Conservation (phyloP, 345 rosid species). For the Turnera subulata region DNA sequence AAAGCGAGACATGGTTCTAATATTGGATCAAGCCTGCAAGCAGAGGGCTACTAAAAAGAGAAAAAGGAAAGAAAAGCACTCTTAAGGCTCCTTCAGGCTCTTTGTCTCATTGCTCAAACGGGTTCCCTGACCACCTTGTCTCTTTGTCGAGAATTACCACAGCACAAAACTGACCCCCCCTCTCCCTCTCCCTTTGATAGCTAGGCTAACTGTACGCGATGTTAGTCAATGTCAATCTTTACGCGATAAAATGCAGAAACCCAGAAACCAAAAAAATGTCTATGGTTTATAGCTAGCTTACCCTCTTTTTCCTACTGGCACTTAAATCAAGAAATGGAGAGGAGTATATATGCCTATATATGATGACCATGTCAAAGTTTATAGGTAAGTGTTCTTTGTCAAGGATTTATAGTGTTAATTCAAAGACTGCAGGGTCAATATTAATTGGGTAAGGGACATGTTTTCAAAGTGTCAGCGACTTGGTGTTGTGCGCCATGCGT, state of each 20-base stretch:
- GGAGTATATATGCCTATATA: no score
- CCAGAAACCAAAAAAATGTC: background rate
- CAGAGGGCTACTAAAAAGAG: constrained; percentile 13
- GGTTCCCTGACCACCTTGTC: constrained; percentile 39
- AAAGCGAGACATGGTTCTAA: constrained; percentile 13
- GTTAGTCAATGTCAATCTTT: no score
- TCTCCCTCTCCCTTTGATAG: background rate
- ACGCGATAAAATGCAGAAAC: background rate
- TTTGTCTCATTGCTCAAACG: constrained; percentile 28
- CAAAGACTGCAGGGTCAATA: constrained; percentile 3
- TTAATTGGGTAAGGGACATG: constrained; percentile 20
- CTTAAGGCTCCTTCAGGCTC: constrained; percentile 23
- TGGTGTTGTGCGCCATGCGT: constrained; percentile 2
- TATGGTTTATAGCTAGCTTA: no score
- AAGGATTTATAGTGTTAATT: constrained; percentile 5
- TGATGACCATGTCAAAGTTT: no score
- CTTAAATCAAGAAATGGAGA: no score
- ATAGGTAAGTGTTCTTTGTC: constrained; percentile 7
- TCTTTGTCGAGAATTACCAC: constrained; percentile 43
- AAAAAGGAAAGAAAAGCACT: constrained; percentile 9
- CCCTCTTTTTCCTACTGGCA: no score
- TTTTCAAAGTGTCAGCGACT: constrained; percentile 16
- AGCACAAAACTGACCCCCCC: constrained; percentile 23
- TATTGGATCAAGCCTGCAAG: constrained; percentile 34
- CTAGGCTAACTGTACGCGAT: no score